Conservation (phyloP, 495 filamentous ascomycete species). For the Astrothelium subdiscretum region DNA sequence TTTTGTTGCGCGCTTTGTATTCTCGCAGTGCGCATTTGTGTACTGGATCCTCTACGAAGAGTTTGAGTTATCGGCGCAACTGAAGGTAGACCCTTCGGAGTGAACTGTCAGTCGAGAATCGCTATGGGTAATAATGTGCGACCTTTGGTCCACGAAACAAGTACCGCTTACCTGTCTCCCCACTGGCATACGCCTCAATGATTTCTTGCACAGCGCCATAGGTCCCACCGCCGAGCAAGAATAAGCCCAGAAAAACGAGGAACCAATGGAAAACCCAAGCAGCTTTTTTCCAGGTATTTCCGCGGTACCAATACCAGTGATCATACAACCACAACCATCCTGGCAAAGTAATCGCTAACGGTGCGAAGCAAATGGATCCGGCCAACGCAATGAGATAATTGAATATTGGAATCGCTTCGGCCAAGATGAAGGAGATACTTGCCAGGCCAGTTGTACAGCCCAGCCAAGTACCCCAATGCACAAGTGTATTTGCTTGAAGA, state of each 20-base stretch:
- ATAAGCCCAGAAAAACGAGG: conserved; percentile 21
- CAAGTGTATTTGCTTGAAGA: conserved; percentile 24
- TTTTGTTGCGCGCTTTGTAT: no score
- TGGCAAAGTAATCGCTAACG: conserved; percentile 29
- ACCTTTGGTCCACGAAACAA: neutral
- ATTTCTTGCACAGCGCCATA: conserved; percentile 28
- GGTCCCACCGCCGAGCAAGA: conserved; percentile 28
- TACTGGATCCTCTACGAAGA: neutral
- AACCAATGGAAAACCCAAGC: conserved; percentile 19
- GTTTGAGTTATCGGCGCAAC: conserved; percentile 16
- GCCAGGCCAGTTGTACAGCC: conserved; percentile 20
- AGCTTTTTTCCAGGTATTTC: conserved; percentile 14
- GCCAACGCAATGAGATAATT: conserved; percentile 26
- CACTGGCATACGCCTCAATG: conserved; percentile 26
- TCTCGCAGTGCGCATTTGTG: no score
- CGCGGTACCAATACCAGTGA: conserved; percentile 28
- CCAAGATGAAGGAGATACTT: conserved; percentile 22
- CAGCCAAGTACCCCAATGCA: conserved; percentile 27
- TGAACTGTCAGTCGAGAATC: no score
- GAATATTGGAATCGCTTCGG: conserved; percentile 29
- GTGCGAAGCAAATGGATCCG: conserved; percentile 16
- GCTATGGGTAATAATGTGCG: no score
- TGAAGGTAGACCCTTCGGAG: conserved; percentile 6
- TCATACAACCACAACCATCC: conserved; percentile 39
- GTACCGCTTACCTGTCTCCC: conserved; percentile 19